Base-by-base conservation (phyloP, 345 rosid species). In the Pistacia vera region DNA sequence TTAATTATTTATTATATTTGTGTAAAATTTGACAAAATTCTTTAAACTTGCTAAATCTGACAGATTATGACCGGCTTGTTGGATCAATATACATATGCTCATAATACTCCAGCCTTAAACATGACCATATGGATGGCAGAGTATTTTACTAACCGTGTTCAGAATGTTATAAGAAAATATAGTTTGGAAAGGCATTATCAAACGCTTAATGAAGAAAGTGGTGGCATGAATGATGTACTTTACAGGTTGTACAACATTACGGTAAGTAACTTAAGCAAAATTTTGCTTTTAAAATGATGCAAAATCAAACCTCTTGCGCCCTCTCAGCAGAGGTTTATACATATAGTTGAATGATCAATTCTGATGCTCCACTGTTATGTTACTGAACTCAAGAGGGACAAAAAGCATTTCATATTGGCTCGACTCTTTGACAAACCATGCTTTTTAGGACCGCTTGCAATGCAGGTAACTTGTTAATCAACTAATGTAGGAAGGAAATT, bases 151-250 rank as follows among this genome's bases (percentile, higher is more conserved):
- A 60, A 58, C 63, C 92, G 92, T 58, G 85, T 88, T 69, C 81
- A 77, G 67, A 83, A 88, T 54, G 89, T 86, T 55, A 77, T 88
- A 33, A 35, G 62, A 25, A 73, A 67, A 12, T 68, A 80, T 72
- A 81, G 68, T 4, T 60, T 88, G 28, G 86, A 86, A 73, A 75
- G 86, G 20, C 92, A 88, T 55, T 88, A 76, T 80, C 70, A 35
- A 41, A 81, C 90, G 8, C 92, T 86, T 12, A 88, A 88, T 28
- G 90, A 88, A 56, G 92, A 88, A 82, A 85, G 87, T n/a, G 92
- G 92, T 35, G 92, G 92, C 69, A 88, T 88, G 92, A 88, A 88
- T 66, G 92, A 88, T 69, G 78, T 88, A 63, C 88, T 85, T 11
- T 86, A 88, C 79, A 82, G 49, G 65, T 65, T 88, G 66, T 88